Percentiles rank a stretch among this genome's conserved stretches.
Evolutionary conservation across 371 early-diverging fungal species (phyloP).

Genomic region (Mucor circinelloides): DNA sequence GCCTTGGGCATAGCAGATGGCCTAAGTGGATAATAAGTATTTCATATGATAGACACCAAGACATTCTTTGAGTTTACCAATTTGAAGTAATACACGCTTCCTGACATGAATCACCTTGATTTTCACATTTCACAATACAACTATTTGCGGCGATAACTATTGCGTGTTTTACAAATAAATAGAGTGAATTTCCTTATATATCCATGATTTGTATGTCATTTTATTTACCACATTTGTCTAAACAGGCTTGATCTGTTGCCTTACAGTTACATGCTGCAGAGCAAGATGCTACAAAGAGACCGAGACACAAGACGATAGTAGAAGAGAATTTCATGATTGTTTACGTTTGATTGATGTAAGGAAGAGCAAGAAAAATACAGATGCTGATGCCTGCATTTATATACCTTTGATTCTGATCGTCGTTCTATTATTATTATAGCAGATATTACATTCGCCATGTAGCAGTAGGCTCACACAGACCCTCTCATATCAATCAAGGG

Average conservation of each 20-base stretch:
- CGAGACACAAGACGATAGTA: slow-evolving; percentile 9
- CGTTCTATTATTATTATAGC: background rate
- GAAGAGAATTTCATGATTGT: slow-evolving; percentile 19
- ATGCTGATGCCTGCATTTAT: background rate
- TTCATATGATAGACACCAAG: background rate
- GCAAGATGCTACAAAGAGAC: slow-evolving; percentile 20
- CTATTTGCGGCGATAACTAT: slow-evolving; percentile 24
- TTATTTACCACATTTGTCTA: slow-evolving; percentile 33
- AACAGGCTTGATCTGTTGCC: slow-evolving; percentile 19
- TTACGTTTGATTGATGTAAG: background rate
- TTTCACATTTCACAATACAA: slow-evolving; percentile 24
- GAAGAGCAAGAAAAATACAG: background rate
- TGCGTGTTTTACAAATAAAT: background rate
- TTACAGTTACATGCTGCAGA: slow-evolving; percentile 28
- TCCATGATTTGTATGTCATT: background rate
- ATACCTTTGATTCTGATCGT: background rate
- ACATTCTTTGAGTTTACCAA: slow-evolving; percentile 12
- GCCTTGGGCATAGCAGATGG: slow-evolving; percentile 4
- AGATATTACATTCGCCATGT: background rate
- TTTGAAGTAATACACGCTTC: slow-evolving; percentile 18
- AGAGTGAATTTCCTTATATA: slow-evolving; percentile 1
- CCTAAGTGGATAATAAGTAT: background rate
- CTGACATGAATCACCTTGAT: slow-evolving; percentile 14
- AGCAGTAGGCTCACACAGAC: background rate
- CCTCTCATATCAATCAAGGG: background rate